A percentile compares a stretch with the other conserved stretches of the same genome.
Conservation (phyloP, 257 asterid genomes). For the Parsonsia alboflavescens region DNA sequence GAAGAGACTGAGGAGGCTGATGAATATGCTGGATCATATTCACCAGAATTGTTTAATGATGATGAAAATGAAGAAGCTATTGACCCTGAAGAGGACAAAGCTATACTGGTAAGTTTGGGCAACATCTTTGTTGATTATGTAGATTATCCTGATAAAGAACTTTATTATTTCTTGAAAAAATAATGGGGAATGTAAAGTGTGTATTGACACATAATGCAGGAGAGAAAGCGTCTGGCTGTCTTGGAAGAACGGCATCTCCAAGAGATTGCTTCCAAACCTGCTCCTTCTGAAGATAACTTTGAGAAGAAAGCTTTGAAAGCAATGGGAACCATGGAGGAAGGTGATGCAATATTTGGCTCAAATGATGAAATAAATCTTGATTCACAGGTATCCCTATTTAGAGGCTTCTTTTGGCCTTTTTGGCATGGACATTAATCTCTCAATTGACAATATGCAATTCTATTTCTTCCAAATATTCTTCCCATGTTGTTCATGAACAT, state of each 20-base stretch:
- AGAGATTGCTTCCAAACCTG: constrained; percentile 60
- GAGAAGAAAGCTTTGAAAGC: constrained; percentile 68
- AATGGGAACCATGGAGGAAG: constrained; percentile 94
- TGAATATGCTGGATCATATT: constrained; percentile 65
- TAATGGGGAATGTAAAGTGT: neutral
- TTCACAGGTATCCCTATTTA: constrained; percentile 19
- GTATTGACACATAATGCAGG: constrained; percentile 31
- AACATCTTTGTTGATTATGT: neutral
- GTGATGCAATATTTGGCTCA: constrained; percentile 86
- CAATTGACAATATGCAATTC: neutral
- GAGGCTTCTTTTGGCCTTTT: neutral
- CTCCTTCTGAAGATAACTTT: constrained; percentile 60
- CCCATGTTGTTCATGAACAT: constrained; percentile 1
- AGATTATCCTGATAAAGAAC: neutral
- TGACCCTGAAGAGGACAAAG: constrained; percentile 91
- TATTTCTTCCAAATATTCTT: neutral
- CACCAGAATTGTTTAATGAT: constrained; percentile 65
- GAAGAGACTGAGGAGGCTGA: constrained; percentile 49
- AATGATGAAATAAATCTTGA: constrained; percentile 74
- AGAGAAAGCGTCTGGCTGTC: constrained; percentile 72
- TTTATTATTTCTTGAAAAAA: neutral
- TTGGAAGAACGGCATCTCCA: constrained; percentile 74
- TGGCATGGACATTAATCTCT: neutral
- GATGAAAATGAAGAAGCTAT: constrained; percentile 86
- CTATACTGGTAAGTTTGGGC: constrained; percentile 52